These are phyloP conservation scores for Lantana camara DNA, from an alignment of 257 asterid genomes.

Conservation along the genomic window DNA sequence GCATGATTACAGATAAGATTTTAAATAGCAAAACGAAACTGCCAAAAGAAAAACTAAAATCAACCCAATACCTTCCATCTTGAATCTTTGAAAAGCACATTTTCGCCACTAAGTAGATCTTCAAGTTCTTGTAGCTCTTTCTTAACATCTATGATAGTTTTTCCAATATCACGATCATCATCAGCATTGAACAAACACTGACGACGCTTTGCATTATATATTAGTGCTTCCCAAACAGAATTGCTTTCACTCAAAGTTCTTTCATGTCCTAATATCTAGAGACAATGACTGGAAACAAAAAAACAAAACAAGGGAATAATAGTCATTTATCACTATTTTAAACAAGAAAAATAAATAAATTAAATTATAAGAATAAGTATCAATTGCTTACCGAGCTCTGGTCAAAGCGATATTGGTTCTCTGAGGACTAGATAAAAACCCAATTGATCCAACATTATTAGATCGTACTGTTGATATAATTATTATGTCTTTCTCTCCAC, in stretches of 20 bases:
- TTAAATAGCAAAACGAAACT: neutral
- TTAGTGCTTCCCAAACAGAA: conserved; percentile 52
- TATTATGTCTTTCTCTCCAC: conserved; percentile 69
- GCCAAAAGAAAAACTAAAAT: neutral
- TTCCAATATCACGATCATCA: conserved; percentile 43
- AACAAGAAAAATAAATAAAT: neutral
- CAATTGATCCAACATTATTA: conserved; percentile 49
- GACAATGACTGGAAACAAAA: conserved; percentile 49
- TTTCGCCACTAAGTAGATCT: conserved; percentile 54
- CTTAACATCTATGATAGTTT: conserved; percentile 46
- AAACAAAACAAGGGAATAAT: neutral
- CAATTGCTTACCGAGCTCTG: conserved; percentile 62
- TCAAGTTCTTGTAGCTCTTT: conserved; percentile 58
- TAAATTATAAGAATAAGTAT: neutral
- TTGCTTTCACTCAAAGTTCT: conserved; percentile 37
- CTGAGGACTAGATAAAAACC: conserved; percentile 52
- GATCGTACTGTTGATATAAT: conserved; percentile 73
- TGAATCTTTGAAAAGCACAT: conserved; percentile 44
- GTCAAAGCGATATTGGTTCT: conserved; percentile 75
- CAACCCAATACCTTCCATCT: conserved; percentile 64
- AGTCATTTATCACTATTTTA: neutral
- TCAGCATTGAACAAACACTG: conserved; percentile 52
- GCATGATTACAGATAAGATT: neutral
- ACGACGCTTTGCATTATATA: conserved; percentile 54
- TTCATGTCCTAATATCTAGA: conserved; percentile 74